Conservation (phyloP, 768 basidiomycete genomes). For the Trametes coccinea region DNA sequence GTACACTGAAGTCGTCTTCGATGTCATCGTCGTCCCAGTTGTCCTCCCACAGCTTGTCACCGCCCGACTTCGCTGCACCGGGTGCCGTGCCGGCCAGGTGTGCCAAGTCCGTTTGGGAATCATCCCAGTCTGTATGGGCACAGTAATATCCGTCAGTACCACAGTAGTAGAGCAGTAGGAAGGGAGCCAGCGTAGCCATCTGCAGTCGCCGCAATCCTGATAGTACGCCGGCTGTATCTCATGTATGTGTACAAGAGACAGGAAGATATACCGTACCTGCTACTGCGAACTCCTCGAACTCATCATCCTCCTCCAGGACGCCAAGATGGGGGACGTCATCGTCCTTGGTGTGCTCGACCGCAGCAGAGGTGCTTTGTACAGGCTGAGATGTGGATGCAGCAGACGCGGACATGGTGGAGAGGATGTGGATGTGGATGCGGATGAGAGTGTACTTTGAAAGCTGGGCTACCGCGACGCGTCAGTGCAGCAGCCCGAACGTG, state of each 20-base stretch:
- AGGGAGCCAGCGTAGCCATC: background rate
- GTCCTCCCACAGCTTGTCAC: slow-evolving; percentile 97
- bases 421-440: background rate
- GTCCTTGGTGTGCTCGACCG: slow-evolving; percentile 28
- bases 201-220: too few species aligned
- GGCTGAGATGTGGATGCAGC: slow-evolving; percentile 32
- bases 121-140: slow-evolving; percentile 71
- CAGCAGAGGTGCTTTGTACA: slow-evolving; percentile 25
- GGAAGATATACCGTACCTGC: slow-evolving; percentile 55
- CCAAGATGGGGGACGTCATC: slow-evolving; percentile 70
- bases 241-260: background rate
- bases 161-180: background rate
- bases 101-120: slow-evolving; percentile 79
- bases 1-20: slow-evolving; percentile 95
- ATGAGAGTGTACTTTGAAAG: background rate
- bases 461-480: slow-evolving; percentile 9
- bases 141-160: background rate
- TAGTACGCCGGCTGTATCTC: too few species aligned
- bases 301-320: slow-evolving; percentile 95
- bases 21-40: slow-evolving; percentile 99
- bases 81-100: slow-evolving; percentile 74
- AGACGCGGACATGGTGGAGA: slow-evolving; percentile 27
- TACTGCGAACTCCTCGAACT: slow-evolving; percentile 91
- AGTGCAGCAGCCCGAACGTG: slow-evolving; percentile 8
- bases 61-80: slow-evolving; percentile 74